phyloP scores from a whole-genome alignment of 2,329 filamentous ascomycete species.

The Canariomyces notabilis region DNA sequence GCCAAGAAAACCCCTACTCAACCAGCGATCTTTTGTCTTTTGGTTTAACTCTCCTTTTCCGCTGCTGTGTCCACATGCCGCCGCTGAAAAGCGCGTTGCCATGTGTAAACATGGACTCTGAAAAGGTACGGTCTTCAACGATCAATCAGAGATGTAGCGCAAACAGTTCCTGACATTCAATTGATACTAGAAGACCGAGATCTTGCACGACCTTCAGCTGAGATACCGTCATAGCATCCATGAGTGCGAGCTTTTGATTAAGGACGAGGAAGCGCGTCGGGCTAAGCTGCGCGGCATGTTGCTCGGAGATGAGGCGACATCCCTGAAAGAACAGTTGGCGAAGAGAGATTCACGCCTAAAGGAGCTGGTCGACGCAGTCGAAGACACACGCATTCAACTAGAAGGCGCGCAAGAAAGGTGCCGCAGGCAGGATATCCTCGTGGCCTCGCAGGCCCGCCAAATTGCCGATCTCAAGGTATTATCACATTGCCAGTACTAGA shows the following conservation, averaged over 20 bases:
- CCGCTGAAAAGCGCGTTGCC: slow-evolving; percentile 24
- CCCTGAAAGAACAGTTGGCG: slow-evolving; percentile 58
- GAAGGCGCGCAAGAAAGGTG: slow-evolving; percentile 38
- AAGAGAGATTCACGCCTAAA: slow-evolving; percentile 57
- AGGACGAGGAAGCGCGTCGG: slow-evolving; percentile 69
- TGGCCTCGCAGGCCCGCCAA: slow-evolving; percentile 46
- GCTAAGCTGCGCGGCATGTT: slow-evolving; percentile 64
- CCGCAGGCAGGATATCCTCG: slow-evolving; percentile 42
- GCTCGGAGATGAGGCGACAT: slow-evolving; percentile 69
- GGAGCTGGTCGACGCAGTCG: slow-evolving; percentile 36
- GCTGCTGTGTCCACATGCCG: slow-evolving; percentile 18
- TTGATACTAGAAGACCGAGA: slow-evolving; percentile 37
- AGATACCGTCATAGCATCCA: slow-evolving; percentile 63
- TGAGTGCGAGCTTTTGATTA: slow-evolving; percentile 61
- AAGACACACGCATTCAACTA: slow-evolving; percentile 39
- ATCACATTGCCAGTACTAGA: neutral
- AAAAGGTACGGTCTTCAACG: slow-evolving; percentile 30
- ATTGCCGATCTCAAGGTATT: slow-evolving; percentile 45
- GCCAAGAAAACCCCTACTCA: too few species aligned
- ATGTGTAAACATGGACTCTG: slow-evolving; percentile 33
- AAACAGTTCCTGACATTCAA: slow-evolving; percentile 4
- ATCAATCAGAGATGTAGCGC: neutral
- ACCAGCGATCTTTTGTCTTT: neutral
- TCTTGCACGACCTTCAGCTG: slow-evolving; percentile 58
- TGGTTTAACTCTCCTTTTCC: neutral